Percentiles rank a stretch among this genome's conserved stretches.
phyloP scores from a whole-genome alignment of 2,329 filamentous ascomycete species.

The Microsporum audouinii region DNA sequence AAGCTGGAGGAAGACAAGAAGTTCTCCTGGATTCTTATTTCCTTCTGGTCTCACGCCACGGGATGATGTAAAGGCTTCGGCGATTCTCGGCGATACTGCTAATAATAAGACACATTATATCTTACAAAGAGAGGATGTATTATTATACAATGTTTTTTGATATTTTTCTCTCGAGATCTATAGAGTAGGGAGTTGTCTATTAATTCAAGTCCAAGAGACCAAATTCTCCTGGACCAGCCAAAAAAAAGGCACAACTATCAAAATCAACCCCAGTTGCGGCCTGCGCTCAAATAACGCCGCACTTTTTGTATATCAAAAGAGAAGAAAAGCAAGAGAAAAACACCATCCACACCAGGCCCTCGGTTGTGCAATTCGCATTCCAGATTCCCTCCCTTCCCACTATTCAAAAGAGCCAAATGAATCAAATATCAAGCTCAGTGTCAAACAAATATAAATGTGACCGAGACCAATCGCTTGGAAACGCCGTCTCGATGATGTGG shows the following conservation, averaged over 20 bases:
- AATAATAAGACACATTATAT: not conserved
- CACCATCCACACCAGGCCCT: not conserved
- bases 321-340: not conserved
- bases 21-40: no score
- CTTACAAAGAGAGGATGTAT: not conserved
- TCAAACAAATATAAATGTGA: not conserved
- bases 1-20: not conserved
- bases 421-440: not conserved
- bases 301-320: constrained; percentile 1
- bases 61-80: not conserved
- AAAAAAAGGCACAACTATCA: not conserved
- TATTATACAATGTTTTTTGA: constrained; percentile 6
- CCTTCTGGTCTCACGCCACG: not conserved
- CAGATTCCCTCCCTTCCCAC: constrained; percentile 4
- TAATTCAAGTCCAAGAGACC: not conserved
- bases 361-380: not conserved
- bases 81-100: not conserved
- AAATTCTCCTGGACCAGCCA: not conserved
- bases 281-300: not conserved
- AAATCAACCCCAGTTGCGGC: constrained; percentile 1
- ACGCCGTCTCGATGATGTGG: not conserved
- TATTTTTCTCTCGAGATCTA: not conserved
- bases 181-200: constrained; percentile 19
- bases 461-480: not conserved
- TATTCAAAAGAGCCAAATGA: constrained; percentile 1